Base-by-base conservation (phyloP, 2,329 filamentous ascomycete species). In the Colletotrichum sp. region DNA sequence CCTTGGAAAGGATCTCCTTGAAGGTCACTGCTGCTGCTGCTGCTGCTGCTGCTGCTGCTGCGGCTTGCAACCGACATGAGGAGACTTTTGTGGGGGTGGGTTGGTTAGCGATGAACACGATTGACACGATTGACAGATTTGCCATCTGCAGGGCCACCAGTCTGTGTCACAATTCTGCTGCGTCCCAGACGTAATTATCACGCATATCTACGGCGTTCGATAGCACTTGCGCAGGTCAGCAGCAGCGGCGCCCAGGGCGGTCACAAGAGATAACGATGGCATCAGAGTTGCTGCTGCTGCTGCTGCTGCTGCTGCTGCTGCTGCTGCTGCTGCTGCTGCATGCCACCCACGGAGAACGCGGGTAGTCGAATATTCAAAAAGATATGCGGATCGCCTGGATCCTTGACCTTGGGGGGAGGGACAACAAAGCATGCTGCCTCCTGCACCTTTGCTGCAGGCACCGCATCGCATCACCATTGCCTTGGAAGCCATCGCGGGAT, bases 401-500 rank as follows among this genome's bases (percentile, higher is more conserved):
- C 18, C 18, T 48, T 58, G 55, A n/a, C 22, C 15, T 16, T 27
- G n/a, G 52, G 27, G 22, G 22, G 16, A 16, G 65, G 27, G 36
- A 36, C 36, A 66, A 56, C 43, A n/a, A 66, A 60, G 28, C 22
- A 48, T 48, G 39, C 39, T 48, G 39, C 18, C 61, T 18, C 34
- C 60, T 71, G 52, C 67, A 39, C 52, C 36, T 36, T 34, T 39
- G 13, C 34, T 74, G 72, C 72, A 61, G 52, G 52, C 60, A 74
- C 67, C 43, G 30, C 67, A 52, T 61, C 52, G 39, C 28, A 13
- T 36, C 39, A 48, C 39, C 39, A n/a, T 48, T 48, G 30, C 64
- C 36, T 71, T 52, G 48, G 60, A 66, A 74, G 30, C 25, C 60
- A 61, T 74, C 30, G 66, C 27, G 71, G 71, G 71, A 66, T 74